Conservation (phyloP, 371 early-diverging fungal species). For the Capillidium heterosporum region DNA sequence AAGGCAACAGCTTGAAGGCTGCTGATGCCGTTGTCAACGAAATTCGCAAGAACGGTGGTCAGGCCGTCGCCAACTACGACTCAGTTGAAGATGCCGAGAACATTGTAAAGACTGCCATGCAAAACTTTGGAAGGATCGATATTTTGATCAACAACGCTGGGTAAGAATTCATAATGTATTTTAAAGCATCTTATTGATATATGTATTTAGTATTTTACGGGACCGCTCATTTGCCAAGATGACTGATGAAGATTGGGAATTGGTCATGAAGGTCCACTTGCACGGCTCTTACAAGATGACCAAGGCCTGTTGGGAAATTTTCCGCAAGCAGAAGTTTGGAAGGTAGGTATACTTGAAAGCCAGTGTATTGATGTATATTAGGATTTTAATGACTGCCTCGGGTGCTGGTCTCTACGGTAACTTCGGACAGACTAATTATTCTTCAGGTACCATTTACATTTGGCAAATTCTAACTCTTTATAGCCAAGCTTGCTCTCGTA, state of each 20-base stretch:
- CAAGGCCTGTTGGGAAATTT: constrained; percentile 91
- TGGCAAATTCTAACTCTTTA: neutral
- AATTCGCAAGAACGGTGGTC: constrained; percentile 76
- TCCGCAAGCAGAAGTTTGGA: constrained; percentile 90
- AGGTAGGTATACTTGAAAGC: constrained; percentile 11
- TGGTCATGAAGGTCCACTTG: constrained; percentile 82
- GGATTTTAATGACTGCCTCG: constrained; percentile 46
- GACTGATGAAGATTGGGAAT: constrained; percentile 92
- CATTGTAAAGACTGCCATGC: constrained; percentile 89
- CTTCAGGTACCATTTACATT: constrained; percentile 19
- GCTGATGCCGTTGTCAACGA: constrained; percentile 94
- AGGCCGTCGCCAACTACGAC: constrained; percentile 94
- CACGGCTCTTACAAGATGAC: constrained; percentile 88
- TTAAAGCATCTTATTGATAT: neutral
- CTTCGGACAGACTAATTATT: constrained; percentile 97
- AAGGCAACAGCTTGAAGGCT: constrained; percentile 51
- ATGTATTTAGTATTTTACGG: constrained; percentile 54
- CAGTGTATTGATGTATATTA: neutral
- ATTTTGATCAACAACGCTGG: constrained; percentile 95
- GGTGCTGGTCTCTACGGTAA: constrained; percentile 97
- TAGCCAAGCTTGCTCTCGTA: constrained; percentile 84
- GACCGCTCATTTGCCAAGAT: constrained; percentile 90
- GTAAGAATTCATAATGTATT: constrained; percentile 9
- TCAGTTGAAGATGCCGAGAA: constrained; percentile 91
- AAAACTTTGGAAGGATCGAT: constrained; percentile 88